These are phyloP conservation scores for Adansonia rubrostipa DNA, from an alignment of 441 rosid genomes.

Conservation along the genomic window DNA sequence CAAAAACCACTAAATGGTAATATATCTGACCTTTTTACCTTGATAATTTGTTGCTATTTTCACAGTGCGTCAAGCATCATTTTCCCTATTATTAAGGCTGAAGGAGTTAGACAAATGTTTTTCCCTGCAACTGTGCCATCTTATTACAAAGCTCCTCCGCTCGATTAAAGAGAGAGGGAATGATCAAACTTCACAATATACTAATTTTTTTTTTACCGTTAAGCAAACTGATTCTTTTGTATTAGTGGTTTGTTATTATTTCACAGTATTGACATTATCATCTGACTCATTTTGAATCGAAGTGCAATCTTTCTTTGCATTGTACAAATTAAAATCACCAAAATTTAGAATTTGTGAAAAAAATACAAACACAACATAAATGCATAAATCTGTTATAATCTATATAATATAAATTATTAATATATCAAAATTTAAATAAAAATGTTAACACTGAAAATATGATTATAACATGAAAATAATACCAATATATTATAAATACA, in stretches of 20 bases:
- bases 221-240: neutral
- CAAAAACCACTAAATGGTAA: too few relatives aligned
- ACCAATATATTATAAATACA: too few relatives aligned
- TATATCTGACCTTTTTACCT: neutral
- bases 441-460: too few relatives aligned
- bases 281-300: neutral
- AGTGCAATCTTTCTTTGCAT: neutral
- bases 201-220: too few relatives aligned
- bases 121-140: conserved; percentile 19
- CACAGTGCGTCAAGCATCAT: conserved; percentile 21
- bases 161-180: neutral
- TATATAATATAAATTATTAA: too few relatives aligned
- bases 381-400: too few relatives aligned
- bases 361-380: neutral
- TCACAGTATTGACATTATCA: too few relatives aligned
- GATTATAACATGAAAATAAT: too few relatives aligned
- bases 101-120: conserved; percentile 29
- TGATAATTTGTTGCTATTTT: neutral
- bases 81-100: conserved; percentile 27
- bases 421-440: too few relatives aligned
- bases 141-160: neutral
- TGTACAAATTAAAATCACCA: neutral
- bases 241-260: neutral
- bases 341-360: neutral
- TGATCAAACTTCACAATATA: too few relatives aligned